These are phyloP conservation scores for Penicillium aurantiogriseum DNA, from an alignment of 2,329 filamentous ascomycete genomes.

Conservation along the genomic window DNA sequence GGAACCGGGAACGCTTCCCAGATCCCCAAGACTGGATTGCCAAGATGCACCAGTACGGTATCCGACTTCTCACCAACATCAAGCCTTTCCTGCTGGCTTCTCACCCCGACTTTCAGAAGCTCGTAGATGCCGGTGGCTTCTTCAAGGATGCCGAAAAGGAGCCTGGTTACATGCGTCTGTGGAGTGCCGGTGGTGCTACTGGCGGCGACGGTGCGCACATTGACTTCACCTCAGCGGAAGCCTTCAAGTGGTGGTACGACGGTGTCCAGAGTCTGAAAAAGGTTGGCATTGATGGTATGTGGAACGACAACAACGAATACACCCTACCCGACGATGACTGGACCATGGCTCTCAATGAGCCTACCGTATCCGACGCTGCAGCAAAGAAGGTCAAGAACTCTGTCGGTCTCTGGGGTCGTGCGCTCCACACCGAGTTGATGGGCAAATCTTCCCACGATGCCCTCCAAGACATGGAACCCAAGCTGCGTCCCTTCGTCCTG, in stretches of 20 bases:
- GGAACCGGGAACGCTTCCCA: conserved; percentile 69
- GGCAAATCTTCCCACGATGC: conserved; percentile 70
- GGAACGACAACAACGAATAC: conserved; percentile 80
- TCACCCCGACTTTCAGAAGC: conserved; percentile 64
- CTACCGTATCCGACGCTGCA: conserved; percentile 38
- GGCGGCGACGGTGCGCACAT: conserved; percentile 69
- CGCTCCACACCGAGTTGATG: conserved; percentile 68
- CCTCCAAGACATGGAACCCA: conserved; percentile 57
- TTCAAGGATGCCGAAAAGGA: conserved; percentile 58
- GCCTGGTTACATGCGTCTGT: conserved; percentile 61
- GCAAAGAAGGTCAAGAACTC: conserved; percentile 48
- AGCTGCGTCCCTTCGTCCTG: conserved; percentile 64
- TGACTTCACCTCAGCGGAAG: conserved; percentile 67
- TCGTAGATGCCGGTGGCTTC: conserved; percentile 59
- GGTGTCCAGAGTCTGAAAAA: conserved; percentile 62
- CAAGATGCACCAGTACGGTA: conserved; percentile 62
- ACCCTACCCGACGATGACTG: conserved; percentile 65
- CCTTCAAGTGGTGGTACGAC: conserved; percentile 70
- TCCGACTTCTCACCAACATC: conserved; percentile 68
- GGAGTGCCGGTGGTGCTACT: conserved; percentile 70
- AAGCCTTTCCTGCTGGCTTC: conserved; percentile 69
- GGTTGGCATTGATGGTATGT: conserved; percentile 69
- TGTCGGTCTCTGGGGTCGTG: conserved; percentile 68
- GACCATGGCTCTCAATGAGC: conserved; percentile 58
- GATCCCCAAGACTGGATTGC: conserved; percentile 64